Conservation (phyloP, 2,329 filamentous ascomycete species). For the Phyllosticta capitalensis region DNA sequence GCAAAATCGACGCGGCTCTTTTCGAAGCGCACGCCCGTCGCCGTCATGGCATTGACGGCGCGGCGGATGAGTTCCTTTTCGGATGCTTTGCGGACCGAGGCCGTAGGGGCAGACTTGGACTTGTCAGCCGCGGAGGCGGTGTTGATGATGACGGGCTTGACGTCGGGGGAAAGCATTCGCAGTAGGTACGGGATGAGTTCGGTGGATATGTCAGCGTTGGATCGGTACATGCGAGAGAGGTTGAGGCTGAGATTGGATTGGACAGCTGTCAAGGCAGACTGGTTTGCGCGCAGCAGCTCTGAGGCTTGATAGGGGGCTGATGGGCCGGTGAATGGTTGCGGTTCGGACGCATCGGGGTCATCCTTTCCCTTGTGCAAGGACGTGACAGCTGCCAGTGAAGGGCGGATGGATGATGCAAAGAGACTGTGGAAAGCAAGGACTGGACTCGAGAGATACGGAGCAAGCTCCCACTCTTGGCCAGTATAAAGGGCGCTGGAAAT, state of each 20-base stretch:
- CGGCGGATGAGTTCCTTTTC: conserved; percentile 74
- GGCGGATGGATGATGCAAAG: conserved; percentile 59
- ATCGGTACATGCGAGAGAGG: conserved; percentile 68
- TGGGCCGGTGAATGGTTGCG: conserved; percentile 64
- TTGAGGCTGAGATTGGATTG: conserved; percentile 63
- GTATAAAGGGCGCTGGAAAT: conserved; percentile 69
- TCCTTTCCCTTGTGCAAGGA: conserved; percentile 7
- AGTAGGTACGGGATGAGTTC: conserved; percentile 80
- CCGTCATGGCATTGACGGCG: conserved; percentile 73
- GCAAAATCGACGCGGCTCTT: conserved; percentile 69
- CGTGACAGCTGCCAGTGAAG: conserved; percentile 35
- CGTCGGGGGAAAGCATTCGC: conserved; percentile 74
- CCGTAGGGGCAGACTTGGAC: conserved; percentile 43
- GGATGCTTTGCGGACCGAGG: conserved; percentile 77
- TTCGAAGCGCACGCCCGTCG: conserved; percentile 72
- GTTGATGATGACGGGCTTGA: conserved; percentile 84
- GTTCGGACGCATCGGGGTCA: conserved; percentile 21
- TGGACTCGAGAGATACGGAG: conserved; percentile 76
- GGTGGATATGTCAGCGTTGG: conserved; percentile 63
- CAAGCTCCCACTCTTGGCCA: conserved; percentile 89
- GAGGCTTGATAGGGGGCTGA: conserved; percentile 72
- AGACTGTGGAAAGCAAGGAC: conserved; percentile 84
- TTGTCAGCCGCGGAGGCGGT: conserved; percentile 47
- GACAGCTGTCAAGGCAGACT: conserved; percentile 61
- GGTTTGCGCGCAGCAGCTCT: conserved; percentile 73